Conservation (phyloP, 805 yeast species). For the Candida khao-thaluensis region DNA sequence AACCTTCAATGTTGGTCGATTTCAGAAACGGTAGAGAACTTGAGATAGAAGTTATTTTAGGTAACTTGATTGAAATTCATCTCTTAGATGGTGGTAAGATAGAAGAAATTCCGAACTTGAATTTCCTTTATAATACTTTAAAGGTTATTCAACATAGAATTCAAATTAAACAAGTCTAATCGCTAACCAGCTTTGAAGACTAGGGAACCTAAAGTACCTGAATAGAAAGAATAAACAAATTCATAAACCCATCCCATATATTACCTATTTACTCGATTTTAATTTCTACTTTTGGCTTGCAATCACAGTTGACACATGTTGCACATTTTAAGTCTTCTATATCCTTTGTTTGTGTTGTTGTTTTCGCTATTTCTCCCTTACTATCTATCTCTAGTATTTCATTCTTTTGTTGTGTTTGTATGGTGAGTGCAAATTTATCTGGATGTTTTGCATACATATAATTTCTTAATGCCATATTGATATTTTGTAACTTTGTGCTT, state of each 20-base stretch:
- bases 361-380: not conserved
- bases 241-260: too few relatives aligned
- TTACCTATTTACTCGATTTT: conserved; percentile 8
- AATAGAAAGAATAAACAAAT: too few relatives aligned
- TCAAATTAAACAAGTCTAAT: not conserved
- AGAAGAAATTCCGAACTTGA: conserved; percentile 47
- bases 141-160: conserved; percentile 54
- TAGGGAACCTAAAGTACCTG: too few relatives aligned
- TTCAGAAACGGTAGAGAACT: conserved; percentile 34
- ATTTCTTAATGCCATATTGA: conserved; percentile 40
- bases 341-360: conserved; percentile 6
- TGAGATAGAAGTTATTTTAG: conserved; percentile 39
- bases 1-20: conserved; percentile 45
- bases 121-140: conserved; percentile 56
- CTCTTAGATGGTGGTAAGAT: conserved; percentile 36
- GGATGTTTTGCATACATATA: conserved; percentile 41
- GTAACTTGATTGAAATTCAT: conserved; percentile 40
- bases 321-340: conserved; percentile 26
- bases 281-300: conserved; percentile 17
- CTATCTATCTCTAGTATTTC: not conserved
- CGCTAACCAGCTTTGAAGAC: not conserved
- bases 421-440: conserved; percentile 15
- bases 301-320: conserved; percentile 30
- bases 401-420: conserved; percentile 11
- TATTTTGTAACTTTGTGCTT: too few relatives aligned